These are phyloP conservation scores for Testicularia cyperi DNA, from an alignment of 1,284 basidiomycete genomes.

Conservation along the genomic window DNA sequence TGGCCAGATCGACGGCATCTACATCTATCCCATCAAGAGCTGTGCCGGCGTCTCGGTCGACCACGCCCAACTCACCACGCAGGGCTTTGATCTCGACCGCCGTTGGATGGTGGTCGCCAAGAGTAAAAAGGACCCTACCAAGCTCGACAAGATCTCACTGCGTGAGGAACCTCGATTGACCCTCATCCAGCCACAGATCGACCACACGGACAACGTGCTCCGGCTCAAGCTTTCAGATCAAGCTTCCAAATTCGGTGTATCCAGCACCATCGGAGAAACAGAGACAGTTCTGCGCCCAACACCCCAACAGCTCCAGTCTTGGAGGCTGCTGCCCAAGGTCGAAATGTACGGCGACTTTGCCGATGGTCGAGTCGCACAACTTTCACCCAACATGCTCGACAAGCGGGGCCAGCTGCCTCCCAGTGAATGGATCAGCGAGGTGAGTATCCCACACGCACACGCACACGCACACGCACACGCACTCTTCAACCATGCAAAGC, in stretches of 20 bases:
- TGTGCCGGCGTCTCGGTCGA: slow-evolving; percentile 28
- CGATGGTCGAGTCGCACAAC: slow-evolving; percentile 25
- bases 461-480: too few species aligned
- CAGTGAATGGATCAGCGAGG: slow-evolving; percentile 39
- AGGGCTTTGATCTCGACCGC: slow-evolving; percentile 46
- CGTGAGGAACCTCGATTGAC: slow-evolving; percentile 40
- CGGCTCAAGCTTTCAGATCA: slow-evolving; percentile 7
- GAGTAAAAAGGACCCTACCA: neutral
- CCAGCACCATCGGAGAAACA: slow-evolving; percentile 6
- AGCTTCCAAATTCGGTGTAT: neutral
- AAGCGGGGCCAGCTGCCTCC: slow-evolving; percentile 2
- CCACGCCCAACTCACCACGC: slow-evolving; percentile 7
- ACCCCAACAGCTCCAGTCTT: neutral
- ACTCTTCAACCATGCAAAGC: too few species aligned
- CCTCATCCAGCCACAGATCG: slow-evolving; percentile 26
- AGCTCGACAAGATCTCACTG: slow-evolving; percentile 23
- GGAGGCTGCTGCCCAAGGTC: slow-evolving; percentile 13
- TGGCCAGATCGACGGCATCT: slow-evolving; percentile 32
- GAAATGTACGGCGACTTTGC: slow-evolving; percentile 47
- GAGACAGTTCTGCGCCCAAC: slow-evolving; percentile 16
- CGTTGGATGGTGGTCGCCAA: slow-evolving; percentile 42
- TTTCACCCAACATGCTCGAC: neutral
- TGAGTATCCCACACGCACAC: slow-evolving; percentile 3
- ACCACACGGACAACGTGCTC: slow-evolving; percentile 8
- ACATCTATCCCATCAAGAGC: slow-evolving; percentile 48